Evolutionary conservation across 768 basidiomycete species (phyloP).

Genomic region (Suillus discolor): DNA sequence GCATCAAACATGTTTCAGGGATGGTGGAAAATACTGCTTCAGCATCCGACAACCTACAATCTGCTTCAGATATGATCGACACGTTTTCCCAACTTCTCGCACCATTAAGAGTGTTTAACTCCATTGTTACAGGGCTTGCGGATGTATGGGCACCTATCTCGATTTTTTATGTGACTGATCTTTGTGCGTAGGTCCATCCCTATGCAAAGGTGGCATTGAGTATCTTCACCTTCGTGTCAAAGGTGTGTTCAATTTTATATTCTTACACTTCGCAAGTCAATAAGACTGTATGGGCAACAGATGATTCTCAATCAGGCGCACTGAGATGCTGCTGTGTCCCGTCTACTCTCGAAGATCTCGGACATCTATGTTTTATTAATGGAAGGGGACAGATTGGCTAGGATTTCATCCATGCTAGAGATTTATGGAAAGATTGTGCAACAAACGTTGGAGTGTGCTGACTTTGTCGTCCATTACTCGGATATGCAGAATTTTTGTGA

Average conservation of each 20-base stretch:
- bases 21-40: no score
- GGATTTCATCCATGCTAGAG: not conserved
- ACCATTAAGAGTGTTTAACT: not conserved
- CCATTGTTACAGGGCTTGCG: not conserved
- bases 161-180: not conserved
- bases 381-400: not conserved
- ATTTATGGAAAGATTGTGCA: no score
- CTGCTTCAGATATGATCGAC: not conserved
- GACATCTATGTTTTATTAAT: not conserved
- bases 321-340: not conserved
- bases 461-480: no score
- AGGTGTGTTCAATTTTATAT: not conserved
- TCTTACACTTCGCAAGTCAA: no score
- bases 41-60: not conserved
- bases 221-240: not conserved
- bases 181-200: not conserved
- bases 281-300: not conserved
- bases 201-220: not conserved
- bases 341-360: constrained; percentile 7
- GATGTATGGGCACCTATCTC: not conserved
- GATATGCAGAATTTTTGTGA: no score
- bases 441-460: no score
- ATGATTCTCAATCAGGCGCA: constrained; percentile 6
- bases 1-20: not conserved
- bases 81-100: not conserved